Evolutionary conservation across 2,329 filamentous ascomycete genomes (phyloP), one percentile per base, ranked within the genome.

Genomic region (Fusarium aywerte): DNA sequence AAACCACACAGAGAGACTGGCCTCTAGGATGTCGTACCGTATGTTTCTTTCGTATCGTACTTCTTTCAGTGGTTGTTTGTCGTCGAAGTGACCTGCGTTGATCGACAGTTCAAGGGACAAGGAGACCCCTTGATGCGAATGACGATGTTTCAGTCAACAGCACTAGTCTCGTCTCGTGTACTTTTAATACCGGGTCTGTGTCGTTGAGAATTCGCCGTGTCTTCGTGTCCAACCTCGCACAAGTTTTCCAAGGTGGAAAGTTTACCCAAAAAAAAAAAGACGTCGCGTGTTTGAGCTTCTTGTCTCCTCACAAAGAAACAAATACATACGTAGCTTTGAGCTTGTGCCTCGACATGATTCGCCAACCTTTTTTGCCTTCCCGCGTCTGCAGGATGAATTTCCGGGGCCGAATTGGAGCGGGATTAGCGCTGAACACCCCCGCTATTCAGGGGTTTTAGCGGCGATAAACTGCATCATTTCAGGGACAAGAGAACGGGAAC

Each of bases 361-460:
- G 65, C 23, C 51, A 25, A 42, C 42, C 21, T 27, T 44, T 54
- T 65, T 51, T 33, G 25, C 39, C 43, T 29, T 68, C 45, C 43
- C 45, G 50, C 38, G 33, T 21, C 55, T 59, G 50, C 60, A 65
- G 44, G 35, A 42, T 64, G 29, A 42, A 62, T 51, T 56, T 52
- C 65, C 64, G 64, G 64, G 64, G 64, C 43, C 32, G 66, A 33
- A 50, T 59, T 44, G 55, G 59, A 43, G 50, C 23, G 40, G 42
- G 29, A n/a, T 69, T 68, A 68, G 65, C 56, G 65, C 44, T 68
- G 16, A 20, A 21, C n/a, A 62, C 51, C 61, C 65, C 60, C 51
- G 51, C 56, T 58, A 32, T 66, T 65, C 65, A 68, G 61, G 65
- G 65, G 65, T 51, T 56, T 47, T 68, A 68, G 65, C 47, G 60